Evolutionary conservation across 2,329 filamentous ascomycete species (phyloP).

Genomic region (Pyricularia sp.): DNA sequence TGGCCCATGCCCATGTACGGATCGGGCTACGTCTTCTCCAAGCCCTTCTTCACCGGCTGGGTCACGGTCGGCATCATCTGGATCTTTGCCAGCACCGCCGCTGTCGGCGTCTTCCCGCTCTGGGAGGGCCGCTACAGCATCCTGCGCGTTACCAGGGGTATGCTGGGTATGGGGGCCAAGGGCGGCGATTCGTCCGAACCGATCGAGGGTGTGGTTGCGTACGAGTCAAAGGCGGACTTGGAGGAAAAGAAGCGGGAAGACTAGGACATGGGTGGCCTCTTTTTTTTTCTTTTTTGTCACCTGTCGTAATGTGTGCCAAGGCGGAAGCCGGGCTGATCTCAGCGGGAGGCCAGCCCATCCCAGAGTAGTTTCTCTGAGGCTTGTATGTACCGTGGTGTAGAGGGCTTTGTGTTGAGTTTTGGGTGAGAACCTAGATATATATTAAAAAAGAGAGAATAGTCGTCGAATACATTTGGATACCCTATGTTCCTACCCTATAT

Average conservation of each 20-base stretch:
- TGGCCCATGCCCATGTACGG: constrained; percentile 95
- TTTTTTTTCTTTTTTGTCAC: not conserved
- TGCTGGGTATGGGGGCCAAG: not conserved
- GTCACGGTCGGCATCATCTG: constrained; percentile 68
- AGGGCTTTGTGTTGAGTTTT: no score
- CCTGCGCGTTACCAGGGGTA: not conserved
- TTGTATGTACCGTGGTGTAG: no score
- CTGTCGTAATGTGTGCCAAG: not conserved
- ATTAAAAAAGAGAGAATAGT: no score
- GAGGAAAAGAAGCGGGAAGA: not conserved
- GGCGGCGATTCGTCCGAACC: not conserved
- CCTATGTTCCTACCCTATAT: no score
- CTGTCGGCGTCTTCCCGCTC: constrained; percentile 72
- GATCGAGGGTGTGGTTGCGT: not conserved
- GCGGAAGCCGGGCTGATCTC: not conserved
- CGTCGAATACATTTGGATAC: no score
- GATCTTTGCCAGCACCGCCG: constrained; percentile 64
- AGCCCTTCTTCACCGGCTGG: constrained; percentile 78
- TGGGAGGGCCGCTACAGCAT: constrained; percentile 55
- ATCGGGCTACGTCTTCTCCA: constrained; percentile 68
- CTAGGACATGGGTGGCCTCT: not conserved
- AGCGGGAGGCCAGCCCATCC: not conserved
- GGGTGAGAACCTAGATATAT: no score
- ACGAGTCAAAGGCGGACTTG: not conserved
- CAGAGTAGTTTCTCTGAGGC: no score